Conservation (phyloP, 805 yeast species). For the Lipomyces lipofer region DNA sequence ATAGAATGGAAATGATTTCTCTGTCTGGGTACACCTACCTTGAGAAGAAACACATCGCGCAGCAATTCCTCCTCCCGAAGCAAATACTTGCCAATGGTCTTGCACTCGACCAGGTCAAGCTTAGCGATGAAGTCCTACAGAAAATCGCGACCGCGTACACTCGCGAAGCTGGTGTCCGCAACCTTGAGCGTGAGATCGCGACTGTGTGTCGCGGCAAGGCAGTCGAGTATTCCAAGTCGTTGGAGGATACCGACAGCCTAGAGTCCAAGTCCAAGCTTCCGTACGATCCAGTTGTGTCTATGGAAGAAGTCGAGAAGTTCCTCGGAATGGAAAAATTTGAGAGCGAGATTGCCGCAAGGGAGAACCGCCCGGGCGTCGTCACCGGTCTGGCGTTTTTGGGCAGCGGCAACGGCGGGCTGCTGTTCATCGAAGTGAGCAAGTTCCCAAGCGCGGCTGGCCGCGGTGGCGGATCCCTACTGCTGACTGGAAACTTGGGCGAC, state of each 20-base stretch:
- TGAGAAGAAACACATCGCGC: slow-evolving; percentile 74
- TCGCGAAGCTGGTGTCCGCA: slow-evolving; percentile 83
- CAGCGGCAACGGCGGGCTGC: slow-evolving; percentile 80
- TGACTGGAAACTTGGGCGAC: slow-evolving; percentile 82
- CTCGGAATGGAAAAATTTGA: slow-evolving; percentile 64
- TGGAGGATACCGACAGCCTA: slow-evolving; percentile 35
- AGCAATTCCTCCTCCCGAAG: slow-evolving; percentile 68
- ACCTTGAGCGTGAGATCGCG: slow-evolving; percentile 71
- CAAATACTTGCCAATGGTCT: slow-evolving; percentile 72
- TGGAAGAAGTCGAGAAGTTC: slow-evolving; percentile 62
- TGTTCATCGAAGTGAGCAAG: slow-evolving; percentile 75
- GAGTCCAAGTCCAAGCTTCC: slow-evolving; percentile 5
- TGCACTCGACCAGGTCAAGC: slow-evolving; percentile 44
- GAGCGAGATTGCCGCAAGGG: slow-evolving; percentile 47
- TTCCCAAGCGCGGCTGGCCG: slow-evolving; percentile 45
- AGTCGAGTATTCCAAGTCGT: slow-evolving; percentile 55
- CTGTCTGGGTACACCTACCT: slow-evolving; percentile 75
- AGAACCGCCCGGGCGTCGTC: slow-evolving; percentile 68
- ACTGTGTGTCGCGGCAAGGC: slow-evolving; percentile 80
- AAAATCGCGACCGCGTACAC: slow-evolving; percentile 69
- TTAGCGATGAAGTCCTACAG: slow-evolving; percentile 58
- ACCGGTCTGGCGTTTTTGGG: slow-evolving; percentile 87
- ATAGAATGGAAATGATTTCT: slow-evolving; percentile 79
- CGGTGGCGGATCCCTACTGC: slow-evolving; percentile 47
- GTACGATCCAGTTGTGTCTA: slow-evolving; percentile 48